A percentile compares a stretch with the other conserved stretches of the same genome.
Evolutionary conservation across 2,329 filamentous ascomycete genomes (phyloP).

Genomic region (Venturia nashicola): DNA sequence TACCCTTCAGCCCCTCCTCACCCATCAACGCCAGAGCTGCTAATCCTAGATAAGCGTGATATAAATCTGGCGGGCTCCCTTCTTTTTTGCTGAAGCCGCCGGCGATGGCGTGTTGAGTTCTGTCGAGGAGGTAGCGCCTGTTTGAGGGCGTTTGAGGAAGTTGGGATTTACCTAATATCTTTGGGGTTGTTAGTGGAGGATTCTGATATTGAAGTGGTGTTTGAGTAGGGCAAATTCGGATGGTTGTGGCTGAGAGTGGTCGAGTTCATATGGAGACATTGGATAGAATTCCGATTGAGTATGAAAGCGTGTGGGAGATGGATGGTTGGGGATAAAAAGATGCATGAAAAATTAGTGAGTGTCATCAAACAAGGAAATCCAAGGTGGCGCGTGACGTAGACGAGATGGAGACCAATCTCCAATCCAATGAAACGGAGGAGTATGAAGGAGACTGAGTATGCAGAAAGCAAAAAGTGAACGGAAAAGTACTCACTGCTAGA

Average conservation of each 20-base stretch:
- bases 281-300: too few species aligned
- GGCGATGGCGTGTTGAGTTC: conserved; percentile 68
- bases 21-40: conserved; percentile 64
- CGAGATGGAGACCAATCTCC: too few species aligned
- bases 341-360: too few species aligned
- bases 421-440: too few species aligned
- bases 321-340: too few species aligned
- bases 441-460: conserved; percentile 9
- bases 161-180: conserved; percentile 41
- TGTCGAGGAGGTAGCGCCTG: conserved; percentile 59
- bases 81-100: conserved; percentile 36
- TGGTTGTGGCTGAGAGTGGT: too few species aligned
- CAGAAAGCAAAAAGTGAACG: conserved; percentile 9
- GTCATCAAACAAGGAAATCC: too few species aligned
- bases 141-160: conserved; percentile 21
- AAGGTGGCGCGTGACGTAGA: too few species aligned
- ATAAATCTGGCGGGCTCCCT: conserved; percentile 49
- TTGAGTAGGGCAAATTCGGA: too few species aligned
- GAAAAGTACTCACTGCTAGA: conserved; percentile 27
- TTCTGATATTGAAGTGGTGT: too few species aligned
- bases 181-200: not conserved
- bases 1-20: conserved; percentile 1
- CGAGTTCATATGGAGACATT: too few species aligned
- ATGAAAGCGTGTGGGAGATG: too few species aligned
- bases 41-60: conserved; percentile 82